Percentiles rank a stretch among this genome's conserved stretches.
These are phyloP conservation scores for Lepidopterella palustris DNA, from an alignment of 495 filamentous ascomycete genomes.

Conservation along the genomic window DNA sequence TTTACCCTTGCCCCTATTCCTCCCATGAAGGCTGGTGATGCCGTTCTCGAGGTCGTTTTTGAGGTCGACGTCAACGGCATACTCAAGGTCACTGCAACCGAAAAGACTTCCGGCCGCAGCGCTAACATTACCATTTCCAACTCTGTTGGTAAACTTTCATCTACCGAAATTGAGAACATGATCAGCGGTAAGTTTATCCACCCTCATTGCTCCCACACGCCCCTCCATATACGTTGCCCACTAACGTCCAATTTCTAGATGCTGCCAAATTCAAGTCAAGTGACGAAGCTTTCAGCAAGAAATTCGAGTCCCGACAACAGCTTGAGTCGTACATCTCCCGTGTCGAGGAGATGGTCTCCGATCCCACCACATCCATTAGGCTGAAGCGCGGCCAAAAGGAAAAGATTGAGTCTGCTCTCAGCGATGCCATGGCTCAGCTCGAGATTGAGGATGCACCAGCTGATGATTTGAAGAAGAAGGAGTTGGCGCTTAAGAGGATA, in stretches of 20 bases:
- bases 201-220: constrained; percentile 1
- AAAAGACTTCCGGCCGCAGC: constrained; percentile 96
- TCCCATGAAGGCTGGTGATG: constrained; percentile 95
- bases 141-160: constrained; percentile 97
- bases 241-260: constrained; percentile 44
- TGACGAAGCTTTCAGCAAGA: constrained; percentile 98
- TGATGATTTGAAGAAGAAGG: constrained; percentile 99
- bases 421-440: constrained; percentile 78
- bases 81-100: constrained; percentile 97
- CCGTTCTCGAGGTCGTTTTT: constrained; percentile 95
- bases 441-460: constrained; percentile 81
- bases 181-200: constrained; percentile 59
- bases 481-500: constrained; percentile 92
- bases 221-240: neutral
- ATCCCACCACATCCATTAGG: constrained; percentile 92
- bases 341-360: constrained; percentile 96
- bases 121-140: constrained; percentile 99
- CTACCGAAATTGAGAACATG: constrained; percentile 94
- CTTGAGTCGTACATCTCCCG: constrained; percentile 98
- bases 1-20: constrained; percentile 97
- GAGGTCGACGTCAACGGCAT: constrained; percentile 99
- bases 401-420: constrained; percentile 93
- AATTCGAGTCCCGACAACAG: constrained; percentile 96
- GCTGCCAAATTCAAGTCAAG: constrained; percentile 98
- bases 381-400: constrained; percentile 98